Percentiles rank a stretch among this genome's conserved stretches.
These are phyloP conservation scores for Furcasterigmium furcatum DNA, from an alignment of 2,329 filamentous ascomycete genomes.

Conservation along the genomic window DNA sequence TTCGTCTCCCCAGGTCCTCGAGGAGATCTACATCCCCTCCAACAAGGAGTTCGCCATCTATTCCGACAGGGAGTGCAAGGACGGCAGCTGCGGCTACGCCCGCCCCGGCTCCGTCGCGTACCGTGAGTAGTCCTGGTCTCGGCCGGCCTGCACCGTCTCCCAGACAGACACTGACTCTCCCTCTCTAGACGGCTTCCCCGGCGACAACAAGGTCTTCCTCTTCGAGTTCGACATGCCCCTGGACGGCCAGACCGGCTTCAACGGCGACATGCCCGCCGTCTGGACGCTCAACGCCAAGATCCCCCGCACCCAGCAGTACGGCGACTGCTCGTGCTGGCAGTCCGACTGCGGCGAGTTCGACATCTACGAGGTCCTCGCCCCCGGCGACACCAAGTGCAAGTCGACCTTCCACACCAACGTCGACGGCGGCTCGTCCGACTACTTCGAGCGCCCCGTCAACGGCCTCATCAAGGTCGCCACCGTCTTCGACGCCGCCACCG, in stretches of 20 bases:
- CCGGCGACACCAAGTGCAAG: slow-evolving; percentile 64
- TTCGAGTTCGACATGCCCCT: slow-evolving; percentile 72
- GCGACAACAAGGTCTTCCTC: slow-evolving; percentile 67
- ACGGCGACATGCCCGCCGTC: slow-evolving; percentile 68
- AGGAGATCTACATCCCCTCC: slow-evolving; percentile 34
- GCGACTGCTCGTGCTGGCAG: slow-evolving; percentile 69
- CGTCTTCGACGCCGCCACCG: slow-evolving; percentile 51
- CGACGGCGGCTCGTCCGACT: slow-evolving; percentile 66
- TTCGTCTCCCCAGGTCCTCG: slow-evolving; percentile 33
- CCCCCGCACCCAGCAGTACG: slow-evolving; percentile 68
- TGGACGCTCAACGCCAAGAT: slow-evolving; percentile 76
- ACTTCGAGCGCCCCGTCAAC: slow-evolving; percentile 63
- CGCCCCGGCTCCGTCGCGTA: slow-evolving; percentile 41
- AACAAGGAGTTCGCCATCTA: slow-evolving; percentile 44
- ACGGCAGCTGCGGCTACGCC: slow-evolving; percentile 37
- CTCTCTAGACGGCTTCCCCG: slow-evolving; percentile 67
- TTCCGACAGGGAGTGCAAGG: slow-evolving; percentile 37
- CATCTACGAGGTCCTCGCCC: slow-evolving; percentile 66
- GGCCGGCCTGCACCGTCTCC: background rate
- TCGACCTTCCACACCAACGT: slow-evolving; percentile 65
- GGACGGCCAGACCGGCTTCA: slow-evolving; percentile 47
- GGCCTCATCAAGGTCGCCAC: slow-evolving; percentile 61
- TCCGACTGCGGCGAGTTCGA: slow-evolving; percentile 72
- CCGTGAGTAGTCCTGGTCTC: slow-evolving; percentile 24
- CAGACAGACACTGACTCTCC: slow-evolving; percentile 5